Base-by-base conservation (phyloP, 225 moss, liverwort and hornwort species). In the Antitrichia curtipendula region DNA sequence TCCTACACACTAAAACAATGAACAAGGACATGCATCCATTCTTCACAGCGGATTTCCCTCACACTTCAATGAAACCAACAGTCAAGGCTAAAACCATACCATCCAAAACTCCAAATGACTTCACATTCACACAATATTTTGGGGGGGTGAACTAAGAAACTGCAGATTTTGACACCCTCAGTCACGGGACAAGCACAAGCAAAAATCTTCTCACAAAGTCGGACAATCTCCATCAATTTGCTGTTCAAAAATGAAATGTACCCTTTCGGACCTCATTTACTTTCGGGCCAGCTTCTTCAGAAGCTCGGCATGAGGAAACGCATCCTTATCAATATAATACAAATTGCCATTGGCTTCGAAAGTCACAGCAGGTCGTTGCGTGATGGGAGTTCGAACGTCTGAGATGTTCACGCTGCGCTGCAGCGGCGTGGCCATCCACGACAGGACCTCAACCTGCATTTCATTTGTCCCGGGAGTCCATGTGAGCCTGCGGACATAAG, bases 251-350 rank as follows among this genome's bases (percentile, higher is more conserved):
- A 36, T 18, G 21, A 38, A 85, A 74, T 54, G 62, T 25, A 49
- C 45, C 12, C 65, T 81, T 63, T 6, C 12, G 43, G 31, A 62
- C 28, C 36, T 71, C 63, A n/a, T 85, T 86, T 81, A 93, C 85
- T 90, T 93, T 66, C 83, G 82, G 38, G 72, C 65, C n/a, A 95
- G 86, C 82, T 96, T 94, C 84, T 94, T 91, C 49, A 97, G 89
- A 74, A 97, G 95, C 90, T 96, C 96, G 75, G 90, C 89, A 79
- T 93, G 84, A 24, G 97, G 96, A 85, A 97, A 97, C 54, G 91
- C 89, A 62, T 97, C 97, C 86, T 94, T 93, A 22, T 96, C 96
- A 60, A 97, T 96, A 93, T 96, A 97, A 64, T 97, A 96, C 76
- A 94, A 88, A 60, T 96, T 87, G 57, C 95, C 94, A 57, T 92